Conservation (phyloP, 164 flowering plant genomes). For the Sedum album region DNA sequence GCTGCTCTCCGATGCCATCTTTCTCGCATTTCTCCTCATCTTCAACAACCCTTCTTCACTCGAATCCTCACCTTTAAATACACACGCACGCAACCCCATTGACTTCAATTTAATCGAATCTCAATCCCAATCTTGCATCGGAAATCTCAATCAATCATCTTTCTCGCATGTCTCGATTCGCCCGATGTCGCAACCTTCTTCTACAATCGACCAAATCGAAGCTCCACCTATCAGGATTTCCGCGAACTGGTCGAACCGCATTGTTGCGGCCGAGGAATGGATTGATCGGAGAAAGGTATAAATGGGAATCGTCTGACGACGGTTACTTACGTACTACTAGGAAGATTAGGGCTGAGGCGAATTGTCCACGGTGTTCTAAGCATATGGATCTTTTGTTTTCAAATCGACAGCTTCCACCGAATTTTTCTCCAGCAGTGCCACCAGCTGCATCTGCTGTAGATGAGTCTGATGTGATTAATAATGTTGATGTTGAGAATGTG, state of each 20-base stretch:
- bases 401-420: slow-evolving; percentile 26
- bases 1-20: neutral
- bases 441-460: neutral
- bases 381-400: slow-evolving; percentile 67
- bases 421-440: slow-evolving; percentile 16
- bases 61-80: neutral
- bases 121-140: neutral
- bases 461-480: neutral
- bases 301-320: slow-evolving; percentile 47
- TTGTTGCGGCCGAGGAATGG: no score
- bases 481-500: neutral
- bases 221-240: slow-evolving; percentile 1
- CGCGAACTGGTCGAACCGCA: no score
- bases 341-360: slow-evolving; percentile 62
- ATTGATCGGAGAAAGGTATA: slow-evolving; percentile 58
- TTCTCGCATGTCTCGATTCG: neutral
- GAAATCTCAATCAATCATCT: neutral
- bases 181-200: neutral
- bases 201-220: neutral
- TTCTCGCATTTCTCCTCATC: slow-evolving; percentile 2
- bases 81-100: neutral
- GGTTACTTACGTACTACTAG: slow-evolving; percentile 20
- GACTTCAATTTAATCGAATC: neutral
- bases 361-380: slow-evolving; percentile 78
- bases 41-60: neutral